Evolutionary conservation across 495 filamentous ascomycete species (phyloP), one percentile per base, ranked within the genome.

Genomic region (Sabuloglossum arenarium): DNA sequence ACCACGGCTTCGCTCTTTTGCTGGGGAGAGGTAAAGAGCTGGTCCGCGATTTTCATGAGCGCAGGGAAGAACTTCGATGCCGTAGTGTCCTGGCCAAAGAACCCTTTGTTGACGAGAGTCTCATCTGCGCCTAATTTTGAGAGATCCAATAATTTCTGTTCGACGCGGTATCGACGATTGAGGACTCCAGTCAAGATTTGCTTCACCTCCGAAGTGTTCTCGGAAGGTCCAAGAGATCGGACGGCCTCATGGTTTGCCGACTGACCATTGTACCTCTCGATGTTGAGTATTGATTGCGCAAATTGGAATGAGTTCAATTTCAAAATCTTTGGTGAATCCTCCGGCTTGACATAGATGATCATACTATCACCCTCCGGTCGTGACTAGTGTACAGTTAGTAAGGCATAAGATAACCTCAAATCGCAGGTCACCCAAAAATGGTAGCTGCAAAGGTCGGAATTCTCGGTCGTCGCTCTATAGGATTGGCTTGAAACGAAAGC

Each of bases 61-160:
- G 82, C 89, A 37, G 84, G 84, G 69, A 96, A 95, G 58, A 95
- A 81, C 64, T 95, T 97, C 50, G 81, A 79, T 28, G 83, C 79
- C n/a, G 78, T 81, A 1, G 79, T 77, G 28, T 71, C 75, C 47
- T 70, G 74, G 57, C 78, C 73, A 68, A 95, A 94, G 34, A 88
- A 79, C 24, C 87, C 85, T 71, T 85, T 80, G 24, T 75, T 70
- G 32, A 73, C 65, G 1, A 95, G 72, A 53, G 77, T 75, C 0
- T 75, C 66, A 61, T 97, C 90, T 32, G 71, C 68, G 28, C 73
- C 80, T 8, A 96, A 75, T 8, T 76, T 75, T 14, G 85, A 88
- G 0, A 97, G 76, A 61, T 94, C 77, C 28, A 97, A 75, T 0
- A 96, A 69, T 67, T 88, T 91, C 28, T 73, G 65, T 1, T 74